Evolutionary conservation across 2,329 filamentous ascomycete genomes (phyloP).

Genomic region (Fusarium xyrophilum): DNA sequence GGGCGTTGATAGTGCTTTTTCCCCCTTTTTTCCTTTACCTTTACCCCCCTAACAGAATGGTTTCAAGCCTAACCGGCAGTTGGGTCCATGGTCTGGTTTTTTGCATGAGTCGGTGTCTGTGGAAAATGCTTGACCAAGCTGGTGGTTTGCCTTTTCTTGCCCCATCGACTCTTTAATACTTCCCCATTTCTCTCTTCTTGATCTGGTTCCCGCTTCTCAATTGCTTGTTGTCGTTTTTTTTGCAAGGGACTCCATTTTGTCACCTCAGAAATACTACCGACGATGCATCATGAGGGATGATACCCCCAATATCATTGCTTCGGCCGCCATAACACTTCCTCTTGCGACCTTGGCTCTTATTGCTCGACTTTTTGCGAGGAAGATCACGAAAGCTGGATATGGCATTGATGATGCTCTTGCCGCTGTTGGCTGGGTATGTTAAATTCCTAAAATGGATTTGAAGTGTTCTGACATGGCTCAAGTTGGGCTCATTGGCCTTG

Average conservation of each 20-base stretch:
- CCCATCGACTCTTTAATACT: slow-evolving; percentile 19
- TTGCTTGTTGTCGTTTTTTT: not conserved
- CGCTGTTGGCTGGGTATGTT: slow-evolving; percentile 35
- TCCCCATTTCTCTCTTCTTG: slow-evolving; percentile 9
- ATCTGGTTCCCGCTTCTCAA: slow-evolving; percentile 7
- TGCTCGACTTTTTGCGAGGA: slow-evolving; percentile 30
- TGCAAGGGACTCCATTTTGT: not conserved
- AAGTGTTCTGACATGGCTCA: not conserved
- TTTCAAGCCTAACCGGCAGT: slow-evolving; percentile 5
- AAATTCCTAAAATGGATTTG: not conserved
- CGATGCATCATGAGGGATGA: slow-evolving; percentile 37
- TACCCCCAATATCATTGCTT: slow-evolving; percentile 35
- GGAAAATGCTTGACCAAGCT: slow-evolving; percentile 7
- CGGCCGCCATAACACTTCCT: slow-evolving; percentile 31
- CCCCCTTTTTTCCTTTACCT: not conserved
- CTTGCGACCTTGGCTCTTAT: slow-evolving; percentile 30
- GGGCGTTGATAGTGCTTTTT: slow-evolving; percentile 6
- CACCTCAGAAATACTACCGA: not conserved
- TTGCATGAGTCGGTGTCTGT: not conserved
- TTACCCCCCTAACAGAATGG: not conserved
- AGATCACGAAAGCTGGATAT: slow-evolving; percentile 36
- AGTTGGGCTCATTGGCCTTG: slow-evolving; percentile 32
- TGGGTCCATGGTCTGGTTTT: slow-evolving; percentile 15
- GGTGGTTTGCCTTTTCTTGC: not conserved
- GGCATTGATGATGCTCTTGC: slow-evolving; percentile 33